Evolutionary conservation across 2,329 filamentous ascomycete genomes (phyloP), one percentile per base, ranked within the genome.

Genomic region (Colletotrichum spaethianum): DNA sequence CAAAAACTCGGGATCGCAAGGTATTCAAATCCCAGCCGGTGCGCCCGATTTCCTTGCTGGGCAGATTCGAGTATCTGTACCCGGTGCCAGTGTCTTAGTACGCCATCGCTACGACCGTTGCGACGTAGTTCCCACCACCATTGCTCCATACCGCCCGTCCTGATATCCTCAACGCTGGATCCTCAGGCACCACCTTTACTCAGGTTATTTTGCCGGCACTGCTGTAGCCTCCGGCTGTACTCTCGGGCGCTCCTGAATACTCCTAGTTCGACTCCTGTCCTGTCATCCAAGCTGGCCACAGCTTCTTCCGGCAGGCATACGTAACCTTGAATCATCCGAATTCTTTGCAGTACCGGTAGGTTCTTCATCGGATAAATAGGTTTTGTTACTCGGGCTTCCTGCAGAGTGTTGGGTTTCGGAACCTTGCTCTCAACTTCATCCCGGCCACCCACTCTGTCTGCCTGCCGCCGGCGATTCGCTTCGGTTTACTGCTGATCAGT

Each of bases 251-350:
- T 40, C 46, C 65, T 55, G 65, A 16, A 18, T 26, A 57, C 23
- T 33, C 42, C 63, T 55, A 59, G 28, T 69, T 53, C 53, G 38
- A 60, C 52, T 60, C 26, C 33, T 53, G 46, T 28, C 53, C 28
- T 53, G 70, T 40, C 65, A 59, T 60, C 52, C 53, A 55, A 64
- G 33, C 60, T 70, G 59, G 23, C 33, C 31, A 46, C 52, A 63
- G 26, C 48, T 63, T 48, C 46, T 64, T 42, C 59, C 65, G 44
- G 59, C 65, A 64, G 53, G 59, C 65, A 64, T 67, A 12, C 20
- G 28, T 33, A 70, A 64, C 65, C 28, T 69, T 63, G 52, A 63
- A 33, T 64, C 64, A 55, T 72, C 70, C 42, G 44, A 72, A 70
- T 59, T 33, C 36, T 28, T 28, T 6, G 33, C 48, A 57, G 9